Conservation (phyloP, 371 early-diverging fungal genomes). For the Haplosporangium sp. region DNA sequence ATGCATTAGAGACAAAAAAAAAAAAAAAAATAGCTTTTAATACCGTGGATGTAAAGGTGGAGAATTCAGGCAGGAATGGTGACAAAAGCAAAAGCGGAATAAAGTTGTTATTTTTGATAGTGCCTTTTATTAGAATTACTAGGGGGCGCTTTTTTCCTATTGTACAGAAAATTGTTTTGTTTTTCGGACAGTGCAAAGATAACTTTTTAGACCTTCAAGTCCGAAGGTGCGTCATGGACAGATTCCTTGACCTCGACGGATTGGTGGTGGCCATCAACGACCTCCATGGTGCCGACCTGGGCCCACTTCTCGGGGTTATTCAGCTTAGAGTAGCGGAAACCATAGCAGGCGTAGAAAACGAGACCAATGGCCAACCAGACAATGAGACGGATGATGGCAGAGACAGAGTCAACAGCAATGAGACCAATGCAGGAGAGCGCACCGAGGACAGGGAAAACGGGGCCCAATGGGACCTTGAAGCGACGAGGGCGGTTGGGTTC, state of each 20-base stretch:
- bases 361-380: conserved; percentile 47
- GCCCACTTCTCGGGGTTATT: conserved; percentile 55
- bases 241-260: conserved; percentile 19
- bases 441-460: conserved; percentile 35
- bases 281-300: conserved; percentile 6
- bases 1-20: not conserved
- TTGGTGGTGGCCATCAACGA: conserved; percentile 20
- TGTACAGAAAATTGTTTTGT: not conserved
- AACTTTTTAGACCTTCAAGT: conserved; percentile 4
- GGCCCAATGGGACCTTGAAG: conserved; percentile 83
- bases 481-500: conserved; percentile 79
- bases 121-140: not conserved
- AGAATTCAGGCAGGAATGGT: not conserved
- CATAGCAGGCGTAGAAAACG: conserved; percentile 33
- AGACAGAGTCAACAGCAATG: conserved; percentile 36
- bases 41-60: not conserved
- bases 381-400: conserved; percentile 44
- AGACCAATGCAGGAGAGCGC: conserved; percentile 33
- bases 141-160: not conserved
- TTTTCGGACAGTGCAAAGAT: not conserved
- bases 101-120: not conserved
- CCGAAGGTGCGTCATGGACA: not conserved
- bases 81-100: not conserved
- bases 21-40: not conserved
- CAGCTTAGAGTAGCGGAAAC: conserved; percentile 20